Evolutionary conservation across 2,329 filamentous ascomycete species (phyloP), one percentile per base, ranked within the genome.

Genomic region (Sporothrix dimorphospora): DNA sequence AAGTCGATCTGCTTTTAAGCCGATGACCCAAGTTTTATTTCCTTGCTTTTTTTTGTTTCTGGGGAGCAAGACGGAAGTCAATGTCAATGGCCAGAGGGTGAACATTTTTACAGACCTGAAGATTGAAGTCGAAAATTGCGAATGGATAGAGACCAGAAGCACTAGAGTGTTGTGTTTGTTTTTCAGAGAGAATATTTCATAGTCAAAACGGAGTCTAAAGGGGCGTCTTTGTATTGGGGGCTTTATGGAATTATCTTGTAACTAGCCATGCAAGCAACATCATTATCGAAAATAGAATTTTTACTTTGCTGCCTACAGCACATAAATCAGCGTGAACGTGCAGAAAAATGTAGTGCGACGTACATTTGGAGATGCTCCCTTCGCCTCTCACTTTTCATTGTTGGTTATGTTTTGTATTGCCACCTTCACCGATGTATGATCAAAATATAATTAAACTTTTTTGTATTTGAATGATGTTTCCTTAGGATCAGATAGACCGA

Each of bases 191-290:
- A 38, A n/a, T 21, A 51, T 67, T 40, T 51, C 45, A 51, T 49
- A 67, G 27, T 67, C 65, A 51, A 51, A 51, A 34, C 45, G 45
- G 65, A 67, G 65, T 67, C 14, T 40, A 63, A 14, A 72, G 38
- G 9, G 71, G 71, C 71, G 66, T 67, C 24, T 72, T 65, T 57
- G 49, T 53, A 27, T 71, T 19, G 45, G 70, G 61, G 42, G 19
- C 51, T 14, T 45, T 71, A 40, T 40, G 27, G 45, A 24, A 67
- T 34, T 21, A 51, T 67, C 30, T 66, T 66, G 53, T 71, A 59
- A 69, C 9, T n/a, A 53, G 53, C 51, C 38, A 69, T 59, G 67
- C 67, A n/a, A 47, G 38, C 51, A 69, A 27, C 9, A 69, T 57
- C n/a, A 30, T n/a, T 69, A 59, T 16, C 24, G 19, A 47, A 34